Base-by-base conservation (phyloP, 225 moss, liverwort and hornwort genomes). In the Bryoerythrophyllum caledonicum region DNA sequence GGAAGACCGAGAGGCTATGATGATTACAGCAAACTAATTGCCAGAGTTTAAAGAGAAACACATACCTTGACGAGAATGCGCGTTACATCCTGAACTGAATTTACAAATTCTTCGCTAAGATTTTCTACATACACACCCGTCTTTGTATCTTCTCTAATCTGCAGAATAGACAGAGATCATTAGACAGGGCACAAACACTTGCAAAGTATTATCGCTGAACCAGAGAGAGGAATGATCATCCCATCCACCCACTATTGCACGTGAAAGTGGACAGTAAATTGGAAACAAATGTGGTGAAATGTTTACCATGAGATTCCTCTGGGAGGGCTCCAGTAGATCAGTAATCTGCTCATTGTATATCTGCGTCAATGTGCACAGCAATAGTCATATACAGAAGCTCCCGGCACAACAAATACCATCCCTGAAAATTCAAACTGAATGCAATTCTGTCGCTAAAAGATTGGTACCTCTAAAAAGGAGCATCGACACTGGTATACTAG, bases 271-370 rank as follows among this genome's bases (percentile, higher is more conserved):
- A 46, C 1, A 54, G 19, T 21, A 1, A 0, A 8, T 10, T 10
- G 10, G 58, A 2, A 10, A 3, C 6, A 38, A 26, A 35, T 44
- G 14, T 14, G 44, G 24, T 16, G 16, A 25, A 14, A 65, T 44
- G 0, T 17, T 57, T 40, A 91, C 97, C 97, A 89, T 87, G 30
- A 99, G 90, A 74, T 88, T 95, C 74, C 79, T 90, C 65, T 82
- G 92, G 15, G 93, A 78, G 34, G 99, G 93, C 48, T 99, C 99
- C 77, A 99, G 70, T 2, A 99, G 69, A 81, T 99, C 99, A 12
- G 90, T 88, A 34, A 99, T 93, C 82, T 99, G 99, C 62, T 99
- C 99, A 69, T 99, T 95, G 71, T 93, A 99, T 6, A 99, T 99
- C 99, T 99, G 89, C 77, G 44, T 0, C 26, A 49, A 8, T 38